Base-by-base conservation (phyloP, 2,329 filamentous ascomycete genomes). In the Xylariaceae sp. region DNA sequence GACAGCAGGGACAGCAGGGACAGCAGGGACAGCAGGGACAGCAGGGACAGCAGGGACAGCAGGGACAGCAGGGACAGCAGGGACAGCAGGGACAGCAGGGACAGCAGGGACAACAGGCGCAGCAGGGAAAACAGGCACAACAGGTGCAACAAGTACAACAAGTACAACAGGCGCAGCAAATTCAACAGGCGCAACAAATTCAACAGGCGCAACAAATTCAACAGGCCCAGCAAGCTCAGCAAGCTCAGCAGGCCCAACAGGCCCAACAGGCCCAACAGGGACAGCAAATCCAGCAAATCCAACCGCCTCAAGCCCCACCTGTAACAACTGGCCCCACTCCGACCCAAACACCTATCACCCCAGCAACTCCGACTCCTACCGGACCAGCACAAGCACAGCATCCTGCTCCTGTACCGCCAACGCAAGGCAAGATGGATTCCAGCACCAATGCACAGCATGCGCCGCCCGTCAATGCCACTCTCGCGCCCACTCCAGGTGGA, bases 381-480 rank as follows among this genome's bases (percentile, higher is more conserved):
- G 47, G 63, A 59, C 54, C 54, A 2, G 52, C 50, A 50, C 67
- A 68, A 55, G 50, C 55, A 31, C 56, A 60, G 2, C 59, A 64
- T 35, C 34, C 60, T 12, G 32, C 62, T 55, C 48, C 68, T 52
- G 29, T 62, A 57, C 50, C 67, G 50, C 64, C 64, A 55, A 54
- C 64, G 2, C 66, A 67, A 31, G 64, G 73, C n/a, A 75, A 75
- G 59, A 63, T 67, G 30, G 73, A 75, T 53, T 46, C 68, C 61
- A 60, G 64, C 44, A 40, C 51, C 11, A 64, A 64, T 32, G 63
- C 67, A 7, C 71, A 73, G 34, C 67, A 68, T 27, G 74, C 74
- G 3, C 70, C 73, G 1, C 76, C 79, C 6, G 71, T 79, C 45
- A 81, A 81, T 58, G 76, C 78, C 0, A 70, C 73, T 3, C 67